Evolutionary conservation across 2,329 filamentous ascomycete species (phyloP), one percentile per base, ranked within the genome.

Genomic region (Talaromyces pinophilus): DNA sequence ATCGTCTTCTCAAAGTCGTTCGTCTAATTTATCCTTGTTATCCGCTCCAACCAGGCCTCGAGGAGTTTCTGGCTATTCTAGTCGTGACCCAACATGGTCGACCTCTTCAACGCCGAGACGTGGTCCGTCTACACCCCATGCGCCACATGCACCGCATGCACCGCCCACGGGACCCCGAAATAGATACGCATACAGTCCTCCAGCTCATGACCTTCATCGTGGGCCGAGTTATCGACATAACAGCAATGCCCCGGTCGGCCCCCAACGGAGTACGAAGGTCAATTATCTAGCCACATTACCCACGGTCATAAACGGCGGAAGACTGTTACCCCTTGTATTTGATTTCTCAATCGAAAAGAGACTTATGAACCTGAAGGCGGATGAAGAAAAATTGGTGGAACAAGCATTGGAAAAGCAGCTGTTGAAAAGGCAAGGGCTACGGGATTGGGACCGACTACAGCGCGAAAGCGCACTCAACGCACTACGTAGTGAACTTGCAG

Each of bases 1-100:
- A 63, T 74, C 77, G 61, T 74, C 77, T 8, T 71, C 76, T 13
- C 77, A 79, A 44, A 75, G 69, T 70, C 79, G 81, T 15, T 75
- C 75, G 10, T 72, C 75, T 5, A 80, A 75, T 65, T 71, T 77
- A 50, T 78, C 80, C 35, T 67, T 82, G n/a, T 70, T 82, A 13
- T 78, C 79, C 35, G 82, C 81, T 28, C 82, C 82, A n/a, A 82
- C 81, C 10, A 77, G 81, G 15, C 82, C 82, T 54, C 80, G 81
- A 42, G 81, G 81, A 55, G 77, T 73, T 46, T 67, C 74, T 38
- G 73, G 70, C 62, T 74, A 75, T 25, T 74, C 33, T 40, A 50
- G 68, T 38, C 70, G 71, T 59, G 72, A 74, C 35, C 74, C 72
- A 50, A 69, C 75, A 25, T 79, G 78, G 72, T 52, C 70, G 54